Evolutionary conservation across 805 yeast genomes (phyloP), one percentile per base, ranked within the genome.

Genomic region (Ogataea ramenticola): DNA sequence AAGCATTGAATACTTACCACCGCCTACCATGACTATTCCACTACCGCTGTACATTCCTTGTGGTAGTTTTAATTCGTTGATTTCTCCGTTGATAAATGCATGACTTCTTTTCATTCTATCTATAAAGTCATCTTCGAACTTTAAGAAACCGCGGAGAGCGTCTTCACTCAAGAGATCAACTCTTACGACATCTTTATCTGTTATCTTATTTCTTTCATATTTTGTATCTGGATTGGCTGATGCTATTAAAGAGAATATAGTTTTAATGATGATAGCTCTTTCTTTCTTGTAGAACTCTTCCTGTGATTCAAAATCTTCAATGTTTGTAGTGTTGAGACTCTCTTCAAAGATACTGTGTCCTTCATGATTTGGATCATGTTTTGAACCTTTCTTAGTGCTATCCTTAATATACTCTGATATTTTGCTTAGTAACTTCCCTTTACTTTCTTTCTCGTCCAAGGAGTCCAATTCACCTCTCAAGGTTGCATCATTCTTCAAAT

Each of bases 21-120:
- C 84, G 8, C 82, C 84, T 36, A 78, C 81, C 54, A 70, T 76
- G 3, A 77, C 83, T 11, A 77, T 71, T 16, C 84, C 84, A 49
- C 71, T 64, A 1, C 79, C 74, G 3, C 58, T 55, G 54, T 73
- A 76, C 8, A 75, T 49, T 4, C 65, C 60, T 46, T 67, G 31
- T 4, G 58, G 55, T 26, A 51, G 47, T 16, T 42, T 34, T n/a
- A 52, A 27, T 19, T 45, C 54, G 3, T 78, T 78, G 57, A 80
- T 26, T 12, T 20, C 58, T 2, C 57, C 55, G 26, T 74, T 60
- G 10, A 74, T 71, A 39, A 57, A 55, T 5, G 56, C 42, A 55
- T 80, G 86, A 16, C 77, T 67, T 16, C 51, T 50, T 16, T 56
- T 65, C 68, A 80, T 66, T 22, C 65, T 57, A 1, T 50, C 49